phyloP scores from a whole-genome alignment of 306 rosid genomes.

The Lathyrus sativus region DNA sequence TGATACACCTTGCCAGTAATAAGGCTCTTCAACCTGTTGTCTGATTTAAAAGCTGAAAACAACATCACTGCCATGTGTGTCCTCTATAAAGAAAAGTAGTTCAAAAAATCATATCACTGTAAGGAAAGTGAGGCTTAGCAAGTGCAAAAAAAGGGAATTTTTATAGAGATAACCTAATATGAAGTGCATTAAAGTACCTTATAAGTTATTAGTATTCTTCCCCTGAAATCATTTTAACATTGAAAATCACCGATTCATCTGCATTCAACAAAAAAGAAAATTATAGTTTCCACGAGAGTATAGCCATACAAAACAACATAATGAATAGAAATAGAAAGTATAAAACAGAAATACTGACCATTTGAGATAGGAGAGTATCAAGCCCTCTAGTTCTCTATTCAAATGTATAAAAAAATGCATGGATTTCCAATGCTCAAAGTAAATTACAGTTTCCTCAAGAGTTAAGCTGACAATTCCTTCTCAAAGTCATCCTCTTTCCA shows the following conservation, averaged over 20 bases:
- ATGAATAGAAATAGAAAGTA: background rate
- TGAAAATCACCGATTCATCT: background rate
- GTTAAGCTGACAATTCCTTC: background rate
- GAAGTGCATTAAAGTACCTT: constrained; percentile 1
- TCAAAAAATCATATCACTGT: background rate
- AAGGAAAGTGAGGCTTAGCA: background rate
- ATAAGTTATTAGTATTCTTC: background rate
- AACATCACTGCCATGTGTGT: constrained; percentile 33
- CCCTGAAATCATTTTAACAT: background rate
- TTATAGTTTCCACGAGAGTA: background rate
- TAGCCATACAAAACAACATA: background rate
- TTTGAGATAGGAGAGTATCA: background rate
- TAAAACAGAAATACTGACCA: background rate
- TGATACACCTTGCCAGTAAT: constrained; percentile 35
- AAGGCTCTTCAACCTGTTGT: constrained; percentile 18
- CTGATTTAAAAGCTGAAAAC: constrained; percentile 26
- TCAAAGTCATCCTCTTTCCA: background rate
- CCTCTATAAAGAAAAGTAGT: background rate
- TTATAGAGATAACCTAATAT: background rate
- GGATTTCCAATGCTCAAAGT: background rate
- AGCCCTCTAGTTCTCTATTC: background rate
- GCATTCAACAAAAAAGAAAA: background rate
- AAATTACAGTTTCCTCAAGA: background rate
- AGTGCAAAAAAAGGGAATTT: background rate
- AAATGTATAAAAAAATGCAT: background rate